A percentile compares a stretch with the other conserved stretches of the same genome.
Conservation (phyloP, 768 basidiomycete genomes). For the Sistotremastrum suecicum region DNA sequence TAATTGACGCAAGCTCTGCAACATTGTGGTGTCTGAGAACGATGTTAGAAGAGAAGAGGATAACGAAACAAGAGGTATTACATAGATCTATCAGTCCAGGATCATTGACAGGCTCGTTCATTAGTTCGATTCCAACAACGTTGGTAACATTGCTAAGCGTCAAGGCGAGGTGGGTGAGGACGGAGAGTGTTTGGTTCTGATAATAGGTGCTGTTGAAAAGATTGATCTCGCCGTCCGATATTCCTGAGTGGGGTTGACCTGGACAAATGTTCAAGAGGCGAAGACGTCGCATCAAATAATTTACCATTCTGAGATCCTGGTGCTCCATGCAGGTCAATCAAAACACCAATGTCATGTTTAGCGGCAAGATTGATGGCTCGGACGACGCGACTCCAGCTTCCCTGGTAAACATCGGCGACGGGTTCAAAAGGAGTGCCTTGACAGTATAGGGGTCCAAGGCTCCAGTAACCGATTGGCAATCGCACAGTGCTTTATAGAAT, state of each 20-base stretch:
- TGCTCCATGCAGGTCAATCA: conserved; percentile 41
- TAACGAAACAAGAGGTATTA: conserved; percentile 16
- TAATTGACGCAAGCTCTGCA: conserved; percentile 25
- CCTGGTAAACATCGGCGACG: conserved; percentile 27
- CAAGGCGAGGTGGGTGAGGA: conserved; percentile 21
- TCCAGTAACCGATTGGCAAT: conserved; percentile 41
- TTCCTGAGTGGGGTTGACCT: conserved; percentile 24
- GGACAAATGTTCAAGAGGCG: background rate
- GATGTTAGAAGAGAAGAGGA: conserved; percentile 10
- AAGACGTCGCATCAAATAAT: background rate
- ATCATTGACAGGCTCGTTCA: conserved; percentile 40
- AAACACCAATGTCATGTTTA: conserved; percentile 28
- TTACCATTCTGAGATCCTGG: conserved; percentile 33
- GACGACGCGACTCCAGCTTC: conserved; percentile 30
- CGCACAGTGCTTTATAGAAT: conserved; percentile 26
- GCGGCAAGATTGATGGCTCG: conserved; percentile 30
- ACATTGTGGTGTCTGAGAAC: conserved; percentile 37
- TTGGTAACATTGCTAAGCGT: conserved; percentile 20
- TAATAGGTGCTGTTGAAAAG: conserved; percentile 23
- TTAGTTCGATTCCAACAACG: conserved; percentile 30
- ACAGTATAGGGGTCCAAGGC: conserved; percentile 23
- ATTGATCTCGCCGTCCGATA: conserved; percentile 26
- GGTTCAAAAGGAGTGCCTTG: conserved; percentile 24
- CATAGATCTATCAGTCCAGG: conserved; percentile 30
- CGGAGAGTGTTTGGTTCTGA: conserved; percentile 24